Evolutionary conservation across 2,329 filamentous ascomycete genomes (phyloP), one percentile per base, ranked within the genome.

Genomic region (Hymenoscyphus albidus): DNA sequence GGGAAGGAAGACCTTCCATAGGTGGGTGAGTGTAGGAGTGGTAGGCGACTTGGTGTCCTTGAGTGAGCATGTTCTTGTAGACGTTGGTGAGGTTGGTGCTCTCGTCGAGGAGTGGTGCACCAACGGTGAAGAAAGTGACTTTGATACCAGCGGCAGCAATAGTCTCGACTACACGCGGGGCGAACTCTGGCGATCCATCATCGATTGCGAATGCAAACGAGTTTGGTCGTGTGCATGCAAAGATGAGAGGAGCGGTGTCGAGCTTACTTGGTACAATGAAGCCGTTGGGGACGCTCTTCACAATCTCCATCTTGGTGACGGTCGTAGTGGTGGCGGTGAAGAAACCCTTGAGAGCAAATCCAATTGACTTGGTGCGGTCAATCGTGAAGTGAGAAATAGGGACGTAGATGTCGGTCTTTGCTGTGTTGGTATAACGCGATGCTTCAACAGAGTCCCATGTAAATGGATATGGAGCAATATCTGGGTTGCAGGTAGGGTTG

Each of bases 201-300:
- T 90, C 88, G 68, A 91, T 90, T 59, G 87, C 88, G 74, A 91
- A 90, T 1, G 88, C 88, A 73, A 91, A 90, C 0, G 84, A 87
- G 77, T 89, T 88, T 58, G 87, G 87, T 18, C 87, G 81, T 69
- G 83, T 87, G 79, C 88, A 90, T 6, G 82, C 79, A 70, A 89
- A 85, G 57, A 87, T 78, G 40, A 90, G 78, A 22, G 80, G 81
- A 6, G 87, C 87, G 1, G 82, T 87, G 0, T 85, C 81, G 38
- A 88, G 77, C 76, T 90, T 90, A 64, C 77, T 75, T 1, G 87
- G 86, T 9, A 88, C 77, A 38, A 73, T 78, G 66, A 83, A 81
- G 18, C 77, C 76, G 0, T 76, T 67, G 1, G 88, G 87, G 1
- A 88, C 76, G 0, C 78, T 76, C 22, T 79, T 76, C 13, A 89